These are phyloP conservation scores for Vaccinium darrowii DNA, from an alignment of 148 eudicot species.

Conservation along the genomic window DNA sequence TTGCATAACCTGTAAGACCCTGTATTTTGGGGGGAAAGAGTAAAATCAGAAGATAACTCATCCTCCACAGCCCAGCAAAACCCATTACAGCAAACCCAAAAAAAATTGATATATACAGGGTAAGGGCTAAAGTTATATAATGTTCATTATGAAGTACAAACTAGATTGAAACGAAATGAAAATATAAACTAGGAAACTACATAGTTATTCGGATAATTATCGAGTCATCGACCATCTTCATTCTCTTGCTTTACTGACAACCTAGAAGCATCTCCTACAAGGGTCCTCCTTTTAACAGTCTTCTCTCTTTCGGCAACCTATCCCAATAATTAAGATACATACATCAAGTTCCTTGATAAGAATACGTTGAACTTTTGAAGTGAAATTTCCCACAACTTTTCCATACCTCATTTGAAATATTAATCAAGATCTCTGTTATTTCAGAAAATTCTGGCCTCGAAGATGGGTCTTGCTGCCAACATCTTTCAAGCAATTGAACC, in stretches of 20 bases:
- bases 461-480: constrained; percentile 52
- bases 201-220: not conserved
- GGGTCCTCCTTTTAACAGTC: constrained; percentile 27
- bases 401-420: constrained; percentile 36
- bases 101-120: not conserved
- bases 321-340: not conserved
- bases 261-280: constrained; percentile 19
- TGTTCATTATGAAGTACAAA: not conserved
- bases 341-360: not conserved
- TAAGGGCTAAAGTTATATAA: not conserved
- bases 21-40: not conserved
- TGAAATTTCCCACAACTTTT: not conserved
- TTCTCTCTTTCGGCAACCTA: constrained; percentile 40
- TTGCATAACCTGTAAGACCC: not conserved
- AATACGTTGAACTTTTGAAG: not conserved
- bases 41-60: not conserved
- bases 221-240: constrained; percentile 2
- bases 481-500: constrained; percentile 38
- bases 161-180: not conserved
- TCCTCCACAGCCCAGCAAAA: not conserved
- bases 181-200: not conserved
- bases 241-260: constrained; percentile 15
- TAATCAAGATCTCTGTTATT: constrained; percentile 38
- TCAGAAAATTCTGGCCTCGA: constrained; percentile 49
- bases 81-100: not conserved